phyloP scores from a whole-genome alignment of 2,329 filamentous ascomycete species.

The Pseudocercospora crystallina region DNA sequence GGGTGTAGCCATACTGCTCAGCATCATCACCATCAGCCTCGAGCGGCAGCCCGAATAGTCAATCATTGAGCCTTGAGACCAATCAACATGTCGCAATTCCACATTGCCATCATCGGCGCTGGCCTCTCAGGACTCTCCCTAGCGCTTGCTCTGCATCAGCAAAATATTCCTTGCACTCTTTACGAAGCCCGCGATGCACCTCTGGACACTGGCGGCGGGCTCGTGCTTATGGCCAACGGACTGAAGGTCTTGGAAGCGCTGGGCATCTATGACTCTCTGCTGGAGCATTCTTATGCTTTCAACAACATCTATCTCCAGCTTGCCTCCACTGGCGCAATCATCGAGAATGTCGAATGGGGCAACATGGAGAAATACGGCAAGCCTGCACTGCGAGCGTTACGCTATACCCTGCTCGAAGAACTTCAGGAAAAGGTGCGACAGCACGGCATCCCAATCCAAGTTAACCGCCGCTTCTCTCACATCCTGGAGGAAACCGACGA shows the following conservation, averaged over 20 bases:
- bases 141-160: background rate
- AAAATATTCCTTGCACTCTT: background rate
- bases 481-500: background rate
- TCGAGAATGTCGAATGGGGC: background rate
- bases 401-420: background rate
- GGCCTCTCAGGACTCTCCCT: slow-evolving; percentile 1
- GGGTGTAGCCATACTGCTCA: too few species aligned
- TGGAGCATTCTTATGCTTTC: background rate
- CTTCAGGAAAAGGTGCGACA: background rate
- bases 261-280: background rate
- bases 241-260: slow-evolving; percentile 2
- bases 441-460: background rate
- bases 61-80: background rate
- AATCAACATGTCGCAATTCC: background rate
- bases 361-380: slow-evolving; percentile 1
- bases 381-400: background rate
- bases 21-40: too few species aligned
- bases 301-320: slow-evolving; percentile 25
- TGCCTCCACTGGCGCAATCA: slow-evolving; percentile 17
- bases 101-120: slow-evolving; percentile 5
- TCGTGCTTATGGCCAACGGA: slow-evolving; percentile 2
- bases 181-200: slow-evolving; percentile 24
- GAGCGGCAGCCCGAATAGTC: too few species aligned
- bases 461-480: slow-evolving; percentile 2
- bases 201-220: slow-evolving; percentile 4